Evolutionary conservation across 1,139 yeast genomes (phyloP).

Genomic region (Debaryomyces sp.): DNA sequence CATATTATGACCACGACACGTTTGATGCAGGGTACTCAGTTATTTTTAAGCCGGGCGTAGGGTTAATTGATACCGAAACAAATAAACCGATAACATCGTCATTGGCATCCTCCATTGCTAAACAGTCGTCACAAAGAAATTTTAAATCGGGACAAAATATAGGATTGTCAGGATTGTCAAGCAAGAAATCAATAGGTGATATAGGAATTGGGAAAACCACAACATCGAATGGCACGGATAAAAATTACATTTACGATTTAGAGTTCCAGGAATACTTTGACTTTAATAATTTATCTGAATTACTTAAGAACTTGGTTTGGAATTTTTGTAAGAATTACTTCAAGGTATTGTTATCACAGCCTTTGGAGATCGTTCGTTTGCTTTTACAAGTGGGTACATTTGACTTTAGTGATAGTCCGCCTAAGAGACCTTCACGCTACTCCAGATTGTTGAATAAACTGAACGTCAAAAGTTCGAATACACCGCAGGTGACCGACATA

Average conservation of each 20-base stretch:
- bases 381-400: slow-evolving; percentile 80
- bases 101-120: slow-evolving; percentile 22
- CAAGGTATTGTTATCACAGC: slow-evolving; percentile 74
- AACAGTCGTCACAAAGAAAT: slow-evolving; percentile 11
- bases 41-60: slow-evolving; percentile 60
- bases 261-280: slow-evolving; percentile 73
- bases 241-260: slow-evolving; percentile 61
- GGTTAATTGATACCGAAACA: slow-evolving; percentile 49
- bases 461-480: background rate
- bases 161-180: slow-evolving; percentile 18
- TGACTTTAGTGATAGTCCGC: slow-evolving; percentile 19
- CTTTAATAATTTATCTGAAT: slow-evolving; percentile 54
- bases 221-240: slow-evolving; percentile 22
- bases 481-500: slow-evolving; percentile 10
- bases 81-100: slow-evolving; percentile 36
- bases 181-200: slow-evolving; percentile 17
- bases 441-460: slow-evolving; percentile 1
- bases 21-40: slow-evolving; percentile 71
- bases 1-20: slow-evolving; percentile 71
- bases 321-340: slow-evolving; percentile 70
- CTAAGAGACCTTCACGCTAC: slow-evolving; percentile 4
- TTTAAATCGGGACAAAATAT: slow-evolving; percentile 24
- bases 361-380: slow-evolving; percentile 82
- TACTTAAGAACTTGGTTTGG: slow-evolving; percentile 54
- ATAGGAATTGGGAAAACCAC: slow-evolving; percentile 16